These are phyloP conservation scores for Moesziomyces sp. DNA, from an alignment of 1,284 basidiomycete species.

Conservation along the genomic window DNA sequence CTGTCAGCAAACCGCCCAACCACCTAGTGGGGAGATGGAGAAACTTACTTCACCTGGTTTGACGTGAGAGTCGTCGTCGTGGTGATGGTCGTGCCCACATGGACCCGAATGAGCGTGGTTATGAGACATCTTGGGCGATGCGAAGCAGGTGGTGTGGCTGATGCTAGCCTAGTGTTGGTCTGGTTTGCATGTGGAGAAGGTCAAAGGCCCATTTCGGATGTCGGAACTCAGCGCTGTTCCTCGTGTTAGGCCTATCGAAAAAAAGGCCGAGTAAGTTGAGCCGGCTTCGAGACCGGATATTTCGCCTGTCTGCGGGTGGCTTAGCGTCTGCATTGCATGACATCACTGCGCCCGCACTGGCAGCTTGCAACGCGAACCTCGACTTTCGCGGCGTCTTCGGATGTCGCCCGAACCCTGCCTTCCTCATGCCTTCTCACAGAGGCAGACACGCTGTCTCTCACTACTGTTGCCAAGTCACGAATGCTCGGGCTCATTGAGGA, in stretches of 20 bases:
- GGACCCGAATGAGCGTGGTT: constrained; percentile 51
- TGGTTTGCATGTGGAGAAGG: neutral
- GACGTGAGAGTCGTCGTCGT: constrained; percentile 63
- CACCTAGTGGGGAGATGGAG: neutral
- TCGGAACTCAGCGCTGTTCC: too few species aligned
- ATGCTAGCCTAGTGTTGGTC: neutral
- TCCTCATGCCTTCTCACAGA: too few species aligned
- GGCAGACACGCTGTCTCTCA: too few species aligned
- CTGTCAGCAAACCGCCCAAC: too few species aligned
- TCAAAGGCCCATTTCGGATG: too few species aligned
- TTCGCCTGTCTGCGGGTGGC: too few species aligned
- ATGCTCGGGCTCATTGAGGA: too few species aligned
- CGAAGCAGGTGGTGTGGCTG: neutral
- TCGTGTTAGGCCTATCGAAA: too few species aligned
- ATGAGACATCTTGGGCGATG: constrained; percentile 38
- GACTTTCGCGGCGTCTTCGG: neutral
- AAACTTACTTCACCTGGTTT: constrained; percentile 44
- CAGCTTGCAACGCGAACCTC: neutral
- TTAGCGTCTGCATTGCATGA: neutral
- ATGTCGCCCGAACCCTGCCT: too few species aligned
- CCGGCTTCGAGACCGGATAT: too few species aligned
- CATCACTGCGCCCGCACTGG: neutral
- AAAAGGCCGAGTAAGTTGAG: too few species aligned
- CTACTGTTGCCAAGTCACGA: too few species aligned
- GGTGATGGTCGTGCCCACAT: constrained; percentile 44